phyloP scores from a whole-genome alignment of 2,329 filamentous ascomycete species.

The Graphiopsis chlorocephala region DNA sequence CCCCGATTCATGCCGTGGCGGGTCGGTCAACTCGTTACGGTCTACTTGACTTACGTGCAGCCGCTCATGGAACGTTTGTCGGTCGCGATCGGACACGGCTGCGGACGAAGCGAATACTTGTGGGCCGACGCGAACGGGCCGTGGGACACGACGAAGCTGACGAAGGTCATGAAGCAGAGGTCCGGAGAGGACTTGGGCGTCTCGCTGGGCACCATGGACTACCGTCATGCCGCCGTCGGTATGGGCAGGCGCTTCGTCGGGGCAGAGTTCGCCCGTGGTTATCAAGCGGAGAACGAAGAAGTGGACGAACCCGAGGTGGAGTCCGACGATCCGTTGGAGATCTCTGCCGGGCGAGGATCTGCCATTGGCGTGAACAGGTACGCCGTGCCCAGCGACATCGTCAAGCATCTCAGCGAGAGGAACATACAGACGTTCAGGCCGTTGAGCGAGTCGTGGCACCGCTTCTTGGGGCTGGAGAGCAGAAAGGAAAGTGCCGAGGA shows the following conservation, averaged over 20 bases:
- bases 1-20: not conserved
- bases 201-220: slow-evolving; percentile 20
- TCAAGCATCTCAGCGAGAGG: slow-evolving; percentile 25
- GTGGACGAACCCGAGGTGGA: slow-evolving; percentile 26
- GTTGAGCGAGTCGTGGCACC: slow-evolving; percentile 17
- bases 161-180: slow-evolving; percentile 15
- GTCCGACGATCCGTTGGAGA: slow-evolving; percentile 23
- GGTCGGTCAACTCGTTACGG: not conserved
- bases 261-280: slow-evolving; percentile 22
- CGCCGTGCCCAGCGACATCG: slow-evolving; percentile 23
- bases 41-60: slow-evolving; percentile 1
- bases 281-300: slow-evolving; percentile 23
- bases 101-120: not conserved
- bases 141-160: not conserved
- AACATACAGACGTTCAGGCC: slow-evolving; percentile 23
- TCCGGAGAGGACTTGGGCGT: slow-evolving; percentile 20
- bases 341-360: slow-evolving; percentile 16
- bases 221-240: slow-evolving; percentile 20
- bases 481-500: not conserved
- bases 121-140: not conserved
- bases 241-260: slow-evolving; percentile 20
- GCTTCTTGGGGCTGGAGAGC: slow-evolving; percentile 17
- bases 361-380: slow-evolving; percentile 19
- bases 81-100: not conserved
- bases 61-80: not conserved